These are phyloP conservation scores for Dictyostelium firmibasis DNA, from an alignment of 78 protist genomes.

Conservation along the genomic window DNA sequence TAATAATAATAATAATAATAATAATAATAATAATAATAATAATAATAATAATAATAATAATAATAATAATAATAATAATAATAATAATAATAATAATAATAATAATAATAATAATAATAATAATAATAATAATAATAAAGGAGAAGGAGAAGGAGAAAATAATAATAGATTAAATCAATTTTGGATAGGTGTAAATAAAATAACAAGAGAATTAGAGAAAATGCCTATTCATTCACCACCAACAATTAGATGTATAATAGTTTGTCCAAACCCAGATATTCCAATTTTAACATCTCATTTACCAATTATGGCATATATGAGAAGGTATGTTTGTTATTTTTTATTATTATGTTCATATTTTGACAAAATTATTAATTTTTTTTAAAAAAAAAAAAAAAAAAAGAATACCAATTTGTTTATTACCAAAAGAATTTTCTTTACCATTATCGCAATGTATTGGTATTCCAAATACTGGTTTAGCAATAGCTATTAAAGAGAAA, in stretches of 20 bases:
- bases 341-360: background rate
- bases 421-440: background rate
- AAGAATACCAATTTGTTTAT: conserved; percentile 34
- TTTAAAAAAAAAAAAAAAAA: background rate
- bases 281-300: conserved; percentile 11
- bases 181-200: conserved; percentile 46
- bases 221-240: background rate
- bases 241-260: background rate
- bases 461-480: conserved; percentile 6
- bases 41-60: background rate
- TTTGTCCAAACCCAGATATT: conserved; percentile 29
- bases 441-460: background rate
- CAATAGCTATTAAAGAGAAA: conserved; percentile 4
- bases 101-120: background rate
- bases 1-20: background rate
- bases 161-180: background rate
- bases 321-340: background rate
- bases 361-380: background rate
- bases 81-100: background rate
- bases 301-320: conserved; percentile 35
- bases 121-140: background rate
- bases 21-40: background rate
- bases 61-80: too few relatives aligned
- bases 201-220: conserved; percentile 30
- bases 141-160: background rate